phyloP scores from a whole-genome alignment of 345 rosid species.

The Eucalyptus cladocalyx region DNA sequence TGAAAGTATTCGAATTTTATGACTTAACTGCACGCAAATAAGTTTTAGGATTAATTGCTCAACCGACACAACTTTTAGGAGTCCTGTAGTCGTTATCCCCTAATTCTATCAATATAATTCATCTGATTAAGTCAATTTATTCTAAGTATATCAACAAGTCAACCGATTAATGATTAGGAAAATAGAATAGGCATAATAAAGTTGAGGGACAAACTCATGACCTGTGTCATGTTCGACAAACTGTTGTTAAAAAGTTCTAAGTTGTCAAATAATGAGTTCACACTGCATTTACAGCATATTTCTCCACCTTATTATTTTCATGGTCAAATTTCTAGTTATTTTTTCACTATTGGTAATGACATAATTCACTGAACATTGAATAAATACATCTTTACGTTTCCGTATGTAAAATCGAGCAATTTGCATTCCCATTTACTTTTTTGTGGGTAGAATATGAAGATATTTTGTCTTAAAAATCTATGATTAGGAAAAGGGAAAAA shows the following conservation, averaged over 20 bases:
- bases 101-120: not conserved
- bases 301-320: not conserved
- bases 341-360: not conserved
- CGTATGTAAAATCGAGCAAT: not conserved
- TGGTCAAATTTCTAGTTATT: not conserved
- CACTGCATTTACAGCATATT: not conserved
- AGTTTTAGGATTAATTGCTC: not conserved
- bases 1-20: not conserved
- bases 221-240: not conserved
- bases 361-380: not conserved
- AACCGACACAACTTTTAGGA: not conserved
- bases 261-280: not conserved
- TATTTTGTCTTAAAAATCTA: not conserved
- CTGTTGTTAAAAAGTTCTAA: not conserved
- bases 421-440: not conserved
- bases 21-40: fast-evolving
- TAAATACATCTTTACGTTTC: not conserved
- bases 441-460: not conserved
- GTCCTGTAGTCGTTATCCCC: not conserved
- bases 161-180: not conserved
- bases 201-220: not conserved
- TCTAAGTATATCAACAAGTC: not conserved
- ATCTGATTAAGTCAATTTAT: not conserved
- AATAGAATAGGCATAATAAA: not conserved
- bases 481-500: not conserved